phyloP scores from a whole-genome alignment of 148 eudicot species.

The Vaccinium corymbosum region DNA sequence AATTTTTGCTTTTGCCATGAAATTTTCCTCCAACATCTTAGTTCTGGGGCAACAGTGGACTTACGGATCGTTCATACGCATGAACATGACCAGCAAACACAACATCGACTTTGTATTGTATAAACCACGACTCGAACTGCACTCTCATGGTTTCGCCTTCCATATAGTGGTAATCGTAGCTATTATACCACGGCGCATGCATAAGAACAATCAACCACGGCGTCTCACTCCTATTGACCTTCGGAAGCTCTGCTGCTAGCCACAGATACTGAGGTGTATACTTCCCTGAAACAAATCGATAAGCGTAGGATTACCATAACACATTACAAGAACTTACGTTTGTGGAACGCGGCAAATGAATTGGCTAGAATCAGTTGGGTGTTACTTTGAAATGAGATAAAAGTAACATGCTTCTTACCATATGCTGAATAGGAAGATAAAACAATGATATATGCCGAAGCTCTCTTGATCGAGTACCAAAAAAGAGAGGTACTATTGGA shows the following conservation, averaged over 20 bases:
- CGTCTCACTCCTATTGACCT: constrained; percentile 31
- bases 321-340: too few relatives aligned
- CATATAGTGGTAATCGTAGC: constrained; percentile 34
- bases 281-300: constrained; percentile 19
- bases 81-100: constrained; percentile 46
- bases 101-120: constrained; percentile 36
- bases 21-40: not conserved
- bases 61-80: constrained; percentile 44
- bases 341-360: not conserved
- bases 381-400: not conserved
- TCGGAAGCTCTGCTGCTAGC: constrained; percentile 26
- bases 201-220: constrained; percentile 44
- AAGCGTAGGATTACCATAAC: not conserved
- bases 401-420: constrained; percentile 21
- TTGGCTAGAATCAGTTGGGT: not conserved
- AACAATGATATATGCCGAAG: constrained; percentile 39
- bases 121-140: constrained; percentile 37
- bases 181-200: constrained; percentile 35
- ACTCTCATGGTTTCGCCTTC: constrained; percentile 44
- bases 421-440: constrained; percentile 45
- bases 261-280: constrained; percentile 36
- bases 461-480: constrained; percentile 52
- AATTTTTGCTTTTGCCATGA: not conserved
- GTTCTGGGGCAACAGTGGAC: not conserved
- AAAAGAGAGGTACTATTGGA: constrained; percentile 38